Conservation (phyloP, 164 flowering plant species). For the Amborella trichopoda region DNA sequence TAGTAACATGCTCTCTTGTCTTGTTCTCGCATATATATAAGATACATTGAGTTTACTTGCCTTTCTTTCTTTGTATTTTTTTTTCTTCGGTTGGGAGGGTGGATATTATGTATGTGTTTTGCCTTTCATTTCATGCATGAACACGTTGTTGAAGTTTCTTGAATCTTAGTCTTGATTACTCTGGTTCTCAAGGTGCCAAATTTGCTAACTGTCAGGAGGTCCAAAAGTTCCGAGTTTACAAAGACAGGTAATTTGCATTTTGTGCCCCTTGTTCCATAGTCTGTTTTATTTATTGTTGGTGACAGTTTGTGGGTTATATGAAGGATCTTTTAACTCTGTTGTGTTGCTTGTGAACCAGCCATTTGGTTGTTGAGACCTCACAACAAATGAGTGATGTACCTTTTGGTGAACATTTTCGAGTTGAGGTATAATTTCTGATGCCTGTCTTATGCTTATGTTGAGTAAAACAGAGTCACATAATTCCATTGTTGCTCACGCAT, state of each 20-base stretch:
- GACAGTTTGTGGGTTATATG: not conserved
- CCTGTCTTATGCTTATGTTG: too few relatives aligned
- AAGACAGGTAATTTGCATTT: constrained; percentile 63
- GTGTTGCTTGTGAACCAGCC: constrained; percentile 37
- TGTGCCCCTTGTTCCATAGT: too few relatives aligned
- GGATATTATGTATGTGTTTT: too few relatives aligned
- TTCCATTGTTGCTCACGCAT: too few relatives aligned
- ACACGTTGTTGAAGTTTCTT: not conserved
- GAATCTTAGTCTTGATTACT: constrained; percentile 1
- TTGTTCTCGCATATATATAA: not conserved
- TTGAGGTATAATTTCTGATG: constrained; percentile 58
- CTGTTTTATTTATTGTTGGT: not conserved
- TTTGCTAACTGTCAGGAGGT: constrained; percentile 68
- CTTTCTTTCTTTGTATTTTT: too few relatives aligned
- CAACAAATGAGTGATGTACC: constrained; percentile 87
- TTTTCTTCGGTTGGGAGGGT: too few relatives aligned
- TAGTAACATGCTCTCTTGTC: not conserved
- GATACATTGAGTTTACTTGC: not conserved
- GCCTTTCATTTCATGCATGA: not conserved
- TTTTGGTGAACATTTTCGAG: constrained; percentile 77
- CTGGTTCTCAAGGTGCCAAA: constrained; percentile 58
- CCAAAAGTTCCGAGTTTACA: constrained; percentile 65
- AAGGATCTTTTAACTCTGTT: too few relatives aligned
- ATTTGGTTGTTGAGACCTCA: constrained; percentile 75
- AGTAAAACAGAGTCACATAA: too few relatives aligned